Percentiles rank a stretch among this genome's conserved stretches.
Evolutionary conservation across 2,329 filamentous ascomycete genomes (phyloP).

Genomic region (Trichoderma atroviride): DNA sequence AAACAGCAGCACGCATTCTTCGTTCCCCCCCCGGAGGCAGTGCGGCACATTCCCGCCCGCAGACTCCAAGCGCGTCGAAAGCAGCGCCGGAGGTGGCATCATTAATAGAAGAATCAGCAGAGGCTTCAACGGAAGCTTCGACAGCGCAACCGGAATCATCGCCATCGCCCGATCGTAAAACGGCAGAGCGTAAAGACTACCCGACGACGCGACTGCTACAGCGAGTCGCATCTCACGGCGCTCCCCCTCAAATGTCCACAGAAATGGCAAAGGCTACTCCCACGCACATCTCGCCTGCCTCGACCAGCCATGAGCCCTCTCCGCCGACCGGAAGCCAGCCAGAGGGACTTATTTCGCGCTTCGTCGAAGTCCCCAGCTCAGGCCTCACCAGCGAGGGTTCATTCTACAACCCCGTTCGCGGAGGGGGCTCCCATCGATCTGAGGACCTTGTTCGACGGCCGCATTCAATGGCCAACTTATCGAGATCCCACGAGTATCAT

Average conservation of each 20-base stretch:
- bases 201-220: conserved; percentile 69
- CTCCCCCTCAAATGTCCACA: conserved; percentile 66
- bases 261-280: conserved; percentile 50
- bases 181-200: conserved; percentile 60
- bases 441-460: conserved; percentile 44
- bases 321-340: conserved; percentile 41
- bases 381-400: conserved; percentile 55
- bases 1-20: conserved; percentile 53
- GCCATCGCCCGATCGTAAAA: conserved; percentile 38
- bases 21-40: conserved; percentile 45
- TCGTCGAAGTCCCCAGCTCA: conserved; percentile 56
- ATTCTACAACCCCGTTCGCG: conserved; percentile 48
- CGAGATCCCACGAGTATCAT: conserved; percentile 32
- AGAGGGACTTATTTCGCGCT: conserved; percentile 60
- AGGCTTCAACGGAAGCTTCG: neutral
- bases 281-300: conserved; percentile 42
- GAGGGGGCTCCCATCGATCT: conserved; percentile 36
- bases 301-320: conserved; percentile 35
- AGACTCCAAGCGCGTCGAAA: conserved; percentile 38
- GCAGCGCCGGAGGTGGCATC: conserved; percentile 28
- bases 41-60: conserved; percentile 41
- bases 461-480: conserved; percentile 46
- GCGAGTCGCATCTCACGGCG: conserved; percentile 62
- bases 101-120: conserved; percentile 26
- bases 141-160: conserved; percentile 24